Percentiles rank a stretch among this genome's conserved stretches.
These are phyloP conservation scores for Phytomonas sp. DNA, from an alignment of 208 protist species.

Conservation along the genomic window DNA sequence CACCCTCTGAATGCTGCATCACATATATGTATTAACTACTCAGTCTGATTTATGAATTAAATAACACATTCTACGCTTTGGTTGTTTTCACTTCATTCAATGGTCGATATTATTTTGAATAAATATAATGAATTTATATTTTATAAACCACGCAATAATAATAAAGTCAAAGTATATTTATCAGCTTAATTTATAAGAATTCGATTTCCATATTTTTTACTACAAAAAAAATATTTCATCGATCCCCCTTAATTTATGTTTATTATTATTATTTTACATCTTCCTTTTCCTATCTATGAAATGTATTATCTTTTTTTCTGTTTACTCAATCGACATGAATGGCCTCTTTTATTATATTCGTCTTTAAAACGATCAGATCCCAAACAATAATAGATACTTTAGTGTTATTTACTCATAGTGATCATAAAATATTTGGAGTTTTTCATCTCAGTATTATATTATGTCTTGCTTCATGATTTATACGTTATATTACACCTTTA, in stretches of 20 bases:
- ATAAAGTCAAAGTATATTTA: constrained; percentile 1
- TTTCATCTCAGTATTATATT: not conserved
- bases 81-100: not conserved
- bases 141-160: constrained; percentile 11
- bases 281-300: constrained; percentile 3
- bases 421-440: not conserved
- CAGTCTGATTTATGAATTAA: constrained; percentile 5
- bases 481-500: not conserved
- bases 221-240: constrained; percentile 5
- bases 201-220: constrained; percentile 14
- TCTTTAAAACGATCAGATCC: not conserved
- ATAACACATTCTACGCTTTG: not conserved
- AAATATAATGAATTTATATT: constrained; percentile 10
- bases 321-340: constrained; percentile 1
- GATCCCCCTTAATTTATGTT: constrained; percentile 10
- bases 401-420: not conserved
- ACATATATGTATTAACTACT: constrained; percentile 5
- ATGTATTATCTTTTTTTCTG: constrained; percentile 13
- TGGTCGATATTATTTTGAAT: not conserved
- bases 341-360: constrained; percentile 8
- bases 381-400: not conserved
- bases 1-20: not conserved
- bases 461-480: not conserved
- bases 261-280: not conserved
- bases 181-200: not conserved